Percentiles rank a stretch among this genome's conserved stretches.
phyloP scores from a whole-genome alignment of 306 rosid genomes.

The Vigna nakashimae region DNA sequence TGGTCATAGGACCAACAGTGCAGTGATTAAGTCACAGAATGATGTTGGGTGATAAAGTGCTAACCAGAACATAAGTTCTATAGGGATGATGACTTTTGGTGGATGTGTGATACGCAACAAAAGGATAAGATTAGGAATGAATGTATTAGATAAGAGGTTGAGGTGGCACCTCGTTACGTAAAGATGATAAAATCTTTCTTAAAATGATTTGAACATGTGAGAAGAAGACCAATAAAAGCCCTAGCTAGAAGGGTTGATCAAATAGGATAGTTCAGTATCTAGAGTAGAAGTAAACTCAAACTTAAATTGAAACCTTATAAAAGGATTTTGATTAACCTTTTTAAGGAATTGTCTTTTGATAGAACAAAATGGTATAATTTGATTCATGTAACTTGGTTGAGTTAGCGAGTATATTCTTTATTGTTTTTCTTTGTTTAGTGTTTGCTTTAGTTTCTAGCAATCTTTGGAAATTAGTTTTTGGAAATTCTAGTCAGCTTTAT shows the following conservation, averaged over 20 bases:
- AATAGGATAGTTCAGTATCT: no score
- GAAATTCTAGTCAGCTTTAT: neutral
- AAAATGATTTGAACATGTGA: neutral
- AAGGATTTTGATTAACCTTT: neutral
- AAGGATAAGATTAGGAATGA: neutral
- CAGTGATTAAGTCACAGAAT: neutral
- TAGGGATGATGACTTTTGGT: neutral
- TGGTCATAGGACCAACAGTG: neutral
- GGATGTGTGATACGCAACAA: neutral
- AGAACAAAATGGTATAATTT: neutral
- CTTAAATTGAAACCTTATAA: no score
- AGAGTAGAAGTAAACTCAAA: no score
- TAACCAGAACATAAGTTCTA: neutral
- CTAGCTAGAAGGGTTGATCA: no score
- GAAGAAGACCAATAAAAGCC: no score
- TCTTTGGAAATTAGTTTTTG: conserved; percentile 1
- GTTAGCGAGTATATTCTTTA: neutral
- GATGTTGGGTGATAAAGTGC: neutral
- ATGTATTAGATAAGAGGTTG: neutral
- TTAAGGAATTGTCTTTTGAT: neutral
- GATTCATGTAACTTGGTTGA: conserved; percentile 1
- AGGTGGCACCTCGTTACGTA: neutral
- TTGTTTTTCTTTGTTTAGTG: no score
- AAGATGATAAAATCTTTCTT: neutral
- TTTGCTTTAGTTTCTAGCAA: neutral